These are phyloP conservation scores for Tetrapisispora iriomotensis DNA, from an alignment of 805 yeast species.

Conservation along the genomic window DNA sequence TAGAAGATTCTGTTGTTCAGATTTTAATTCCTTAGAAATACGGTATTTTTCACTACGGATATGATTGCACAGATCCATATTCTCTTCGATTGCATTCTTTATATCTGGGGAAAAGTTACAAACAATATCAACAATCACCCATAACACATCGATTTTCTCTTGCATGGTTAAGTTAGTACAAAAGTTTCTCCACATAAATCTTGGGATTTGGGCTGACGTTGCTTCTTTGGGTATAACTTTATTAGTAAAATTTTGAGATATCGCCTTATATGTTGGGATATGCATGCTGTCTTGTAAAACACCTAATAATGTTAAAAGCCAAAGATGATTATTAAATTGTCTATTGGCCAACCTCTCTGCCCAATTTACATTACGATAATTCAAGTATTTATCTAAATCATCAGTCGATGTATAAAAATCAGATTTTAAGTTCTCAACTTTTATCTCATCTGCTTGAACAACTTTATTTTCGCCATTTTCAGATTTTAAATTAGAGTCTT, in stretches of 20 bases:
- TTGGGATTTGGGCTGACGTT: constrained; percentile 23
- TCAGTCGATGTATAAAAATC: constrained; percentile 7
- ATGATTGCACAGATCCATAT: constrained; percentile 26
- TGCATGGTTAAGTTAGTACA: constrained; percentile 41
- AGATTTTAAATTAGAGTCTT: constrained; percentile 25
- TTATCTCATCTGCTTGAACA: constrained; percentile 19
- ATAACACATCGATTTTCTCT: constrained; percentile 47
- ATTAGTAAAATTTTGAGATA: constrained; percentile 41
- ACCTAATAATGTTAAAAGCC: constrained; percentile 75
- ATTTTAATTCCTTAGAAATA: constrained; percentile 20
- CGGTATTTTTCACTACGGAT: constrained; percentile 28
- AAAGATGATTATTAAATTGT: constrained; percentile 70
- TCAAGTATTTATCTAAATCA: constrained; percentile 33
- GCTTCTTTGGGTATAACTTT: constrained; percentile 39
- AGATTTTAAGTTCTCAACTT: constrained; percentile 10
- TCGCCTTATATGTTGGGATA: constrained; percentile 20
- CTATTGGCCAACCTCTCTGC: constrained; percentile 65
- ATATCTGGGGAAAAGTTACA: constrained; percentile 25
- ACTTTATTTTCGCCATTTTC: constrained; percentile 19
- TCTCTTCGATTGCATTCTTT: constrained; percentile 23
- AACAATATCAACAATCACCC: constrained; percentile 54
- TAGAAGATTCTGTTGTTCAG: constrained; percentile 11
- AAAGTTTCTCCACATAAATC: constrained; percentile 43
- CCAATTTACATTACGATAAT: constrained; percentile 61
- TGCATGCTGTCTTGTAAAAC: constrained; percentile 36